Evolutionary conservation across 352 stramenopile genomes (phyloP), one percentile per base, ranked within the genome.

Genomic region (Globisporangium perplexum): DNA sequence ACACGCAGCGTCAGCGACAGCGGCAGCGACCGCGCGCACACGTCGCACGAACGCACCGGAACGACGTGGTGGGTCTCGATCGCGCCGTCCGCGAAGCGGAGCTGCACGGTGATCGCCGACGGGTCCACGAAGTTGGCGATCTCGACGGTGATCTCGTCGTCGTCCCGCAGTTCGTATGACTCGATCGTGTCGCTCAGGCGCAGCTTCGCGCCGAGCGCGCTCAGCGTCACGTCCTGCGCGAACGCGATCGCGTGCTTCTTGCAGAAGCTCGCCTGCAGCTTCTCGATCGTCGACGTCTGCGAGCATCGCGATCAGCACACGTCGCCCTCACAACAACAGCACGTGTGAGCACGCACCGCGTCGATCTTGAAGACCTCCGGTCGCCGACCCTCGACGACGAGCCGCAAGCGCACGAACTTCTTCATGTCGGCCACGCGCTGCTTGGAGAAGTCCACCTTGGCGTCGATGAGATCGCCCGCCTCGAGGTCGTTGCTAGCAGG

Each of bases 341-440:
- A 46, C 14, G 46, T 36, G 38, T 46, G 7, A 23, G 26, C 36
- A 66, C 72, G 24, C 60, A 88, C 80, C 59, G 56, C 63, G 47
- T 86, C 80, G 51, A 90, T 90, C 42, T 77, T 83, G 55, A 88
- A 90, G 7, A 75, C 41, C 57, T 88, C 80, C 0, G 77, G 70
- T 14, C 71, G 70, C 50, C 64, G 71, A 28, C 74, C 72, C 39
- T 81, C 71, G 20, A 84, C 64, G 4, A 88, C 53, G 7, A 90
- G 62, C 2, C 68, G 64, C 30, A 90, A 48, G 5, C 77, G 77
- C 24, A 90, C 31, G 49, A 83, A 81, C 0, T 49, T 68, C 47
- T 86, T 87, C 49, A 81, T 80, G n/a, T 71, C 58, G 4, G 62
- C 48, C 33, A 69, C 55, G 28, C 50, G 66, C 35, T 83, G 72